A percentile compares a stretch with the other conserved stretches of the same genome.
Evolutionary conservation across 2,329 filamentous ascomycete genomes (phyloP).

Genomic region (Aciculosporium take): DNA sequence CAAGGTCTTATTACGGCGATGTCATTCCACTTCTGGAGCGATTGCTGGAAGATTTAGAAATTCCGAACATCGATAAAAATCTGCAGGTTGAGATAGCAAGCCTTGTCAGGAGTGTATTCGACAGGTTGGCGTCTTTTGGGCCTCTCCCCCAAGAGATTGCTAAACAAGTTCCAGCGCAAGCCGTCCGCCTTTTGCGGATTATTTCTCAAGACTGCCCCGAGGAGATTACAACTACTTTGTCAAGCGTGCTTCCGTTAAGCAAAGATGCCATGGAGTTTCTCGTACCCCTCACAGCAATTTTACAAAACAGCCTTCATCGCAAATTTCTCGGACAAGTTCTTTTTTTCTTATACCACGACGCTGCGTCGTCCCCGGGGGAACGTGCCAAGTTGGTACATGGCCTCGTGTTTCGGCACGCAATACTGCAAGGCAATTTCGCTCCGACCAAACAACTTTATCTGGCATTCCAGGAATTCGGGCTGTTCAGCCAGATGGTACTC

Average conservation of each 20-base stretch:
- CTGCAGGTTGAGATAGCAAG: slow-evolving; percentile 3
- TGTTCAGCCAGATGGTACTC: slow-evolving; percentile 12
- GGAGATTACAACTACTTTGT: slow-evolving; percentile 10
- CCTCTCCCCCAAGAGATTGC: slow-evolving; percentile 6
- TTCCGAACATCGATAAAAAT: background rate
- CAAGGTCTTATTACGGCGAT: slow-evolving; percentile 5
- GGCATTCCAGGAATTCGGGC: slow-evolving; percentile 15
- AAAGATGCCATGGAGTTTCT: slow-evolving; percentile 10
- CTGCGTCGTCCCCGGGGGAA: slow-evolving; percentile 6
- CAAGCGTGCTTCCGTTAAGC: slow-evolving; percentile 11
- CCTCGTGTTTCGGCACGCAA: slow-evolving; percentile 6
- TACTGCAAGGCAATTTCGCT: slow-evolving; percentile 2
- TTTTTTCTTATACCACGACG: slow-evolving; percentile 6
- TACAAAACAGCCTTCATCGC: slow-evolving; percentile 4
- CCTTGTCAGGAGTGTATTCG: slow-evolving; percentile 9
- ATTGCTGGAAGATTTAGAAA: slow-evolving; percentile 6
- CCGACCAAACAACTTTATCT: slow-evolving; percentile 15
- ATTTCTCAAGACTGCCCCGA: slow-evolving; percentile 8
- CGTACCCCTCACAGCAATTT: background rate
- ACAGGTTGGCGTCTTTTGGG: slow-evolving; percentile 8
- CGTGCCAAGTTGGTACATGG: slow-evolving; percentile 8
- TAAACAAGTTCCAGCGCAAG: slow-evolving; percentile 8
- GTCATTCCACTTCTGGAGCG: slow-evolving; percentile 5
- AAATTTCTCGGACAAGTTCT: slow-evolving; percentile 7
- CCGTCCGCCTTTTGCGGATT: slow-evolving; percentile 14